phyloP scores from a whole-genome alignment of 2,329 filamentous ascomycete species.

The Exophiala oligosperma region DNA sequence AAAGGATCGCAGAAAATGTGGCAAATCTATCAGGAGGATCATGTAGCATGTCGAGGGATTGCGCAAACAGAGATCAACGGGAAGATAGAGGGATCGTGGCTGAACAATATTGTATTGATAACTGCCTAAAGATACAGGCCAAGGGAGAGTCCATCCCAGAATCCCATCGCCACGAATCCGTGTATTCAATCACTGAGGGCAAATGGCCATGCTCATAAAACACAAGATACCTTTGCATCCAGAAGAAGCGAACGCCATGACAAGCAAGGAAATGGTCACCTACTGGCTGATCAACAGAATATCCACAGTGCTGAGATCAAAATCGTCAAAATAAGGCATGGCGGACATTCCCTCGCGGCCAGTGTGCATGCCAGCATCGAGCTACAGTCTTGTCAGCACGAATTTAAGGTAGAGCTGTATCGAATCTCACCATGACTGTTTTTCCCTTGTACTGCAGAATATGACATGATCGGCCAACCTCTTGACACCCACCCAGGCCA shows the following conservation, averaged over 20 bases:
- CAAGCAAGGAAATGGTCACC: slow-evolving; percentile 48
- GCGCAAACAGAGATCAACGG: slow-evolving; percentile 8
- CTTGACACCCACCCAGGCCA: slow-evolving; percentile 91
- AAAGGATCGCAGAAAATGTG: slow-evolving; percentile 9
- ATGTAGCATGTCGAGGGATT: background rate
- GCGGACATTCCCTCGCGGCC: slow-evolving; percentile 80
- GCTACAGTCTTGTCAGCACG: slow-evolving; percentile 51
- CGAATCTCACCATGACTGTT: slow-evolving; percentile 81
- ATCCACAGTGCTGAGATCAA: slow-evolving; percentile 95
- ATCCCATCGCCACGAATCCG: background rate
- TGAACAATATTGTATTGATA: slow-evolving; percentile 30
- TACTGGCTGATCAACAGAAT: slow-evolving; percentile 99
- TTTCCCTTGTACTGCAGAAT: slow-evolving; percentile 99
- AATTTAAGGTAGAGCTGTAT: background rate
- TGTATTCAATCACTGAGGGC: background rate
- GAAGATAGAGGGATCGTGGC: slow-evolving; percentile 13
- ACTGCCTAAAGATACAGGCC: slow-evolving; percentile 22
- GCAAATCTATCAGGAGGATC: background rate
- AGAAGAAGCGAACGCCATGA: slow-evolving; percentile 23
- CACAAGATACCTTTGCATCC: slow-evolving; percentile 3
- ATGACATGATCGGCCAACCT: slow-evolving; percentile 95
- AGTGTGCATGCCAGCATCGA: slow-evolving; percentile 95
- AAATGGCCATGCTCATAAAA: no score
- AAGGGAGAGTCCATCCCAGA: background rate
- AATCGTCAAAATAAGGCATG: slow-evolving; percentile 97